Conservation (phyloP, 2,329 filamentous ascomycete species). For the Fusarium buharicum region DNA sequence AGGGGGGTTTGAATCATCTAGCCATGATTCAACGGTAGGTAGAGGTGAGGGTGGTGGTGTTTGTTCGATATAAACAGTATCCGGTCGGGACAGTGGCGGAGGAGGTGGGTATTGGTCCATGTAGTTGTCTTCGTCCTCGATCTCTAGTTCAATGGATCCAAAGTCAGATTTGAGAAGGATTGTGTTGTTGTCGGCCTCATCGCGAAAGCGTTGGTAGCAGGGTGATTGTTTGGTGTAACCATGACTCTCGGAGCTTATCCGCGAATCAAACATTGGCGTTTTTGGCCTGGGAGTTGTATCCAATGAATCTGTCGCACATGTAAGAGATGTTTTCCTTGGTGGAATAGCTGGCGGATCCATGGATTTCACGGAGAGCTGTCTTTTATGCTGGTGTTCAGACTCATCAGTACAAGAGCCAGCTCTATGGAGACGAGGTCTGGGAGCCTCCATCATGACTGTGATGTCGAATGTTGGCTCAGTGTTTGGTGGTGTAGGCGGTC, state of each 20-base stretch:
- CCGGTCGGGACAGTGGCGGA: conserved; percentile 25
- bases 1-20: conserved; percentile 48
- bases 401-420: conserved; percentile 15
- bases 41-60: conserved; percentile 51
- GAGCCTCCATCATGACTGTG: conserved; percentile 33
- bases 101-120: conserved; percentile 13
- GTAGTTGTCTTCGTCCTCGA: conserved; percentile 37
- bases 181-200: conserved; percentile 34
- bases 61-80: conserved; percentile 47
- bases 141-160: conserved; percentile 33
- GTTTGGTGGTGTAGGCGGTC: conserved; percentile 46
- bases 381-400: conserved; percentile 9
- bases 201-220: conserved; percentile 26
- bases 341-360: conserved; percentile 39
- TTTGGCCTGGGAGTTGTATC: conserved; percentile 18
- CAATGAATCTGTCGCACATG: conserved; percentile 19
- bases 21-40: conserved; percentile 52
- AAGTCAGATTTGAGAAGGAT: conserved; percentile 38
- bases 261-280: conserved; percentile 24
- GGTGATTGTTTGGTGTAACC: conserved; percentile 22
- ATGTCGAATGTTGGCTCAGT: conserved; percentile 34
- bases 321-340: conserved; percentile 35
- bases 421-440: conserved; percentile 5
- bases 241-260: conserved; percentile 12
- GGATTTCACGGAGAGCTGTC: conserved; percentile 29